Percentiles rank a stretch among this genome's conserved stretches.
phyloP scores from a whole-genome alignment of 768 basidiomycete species.

The Suillus subluteus region DNA sequence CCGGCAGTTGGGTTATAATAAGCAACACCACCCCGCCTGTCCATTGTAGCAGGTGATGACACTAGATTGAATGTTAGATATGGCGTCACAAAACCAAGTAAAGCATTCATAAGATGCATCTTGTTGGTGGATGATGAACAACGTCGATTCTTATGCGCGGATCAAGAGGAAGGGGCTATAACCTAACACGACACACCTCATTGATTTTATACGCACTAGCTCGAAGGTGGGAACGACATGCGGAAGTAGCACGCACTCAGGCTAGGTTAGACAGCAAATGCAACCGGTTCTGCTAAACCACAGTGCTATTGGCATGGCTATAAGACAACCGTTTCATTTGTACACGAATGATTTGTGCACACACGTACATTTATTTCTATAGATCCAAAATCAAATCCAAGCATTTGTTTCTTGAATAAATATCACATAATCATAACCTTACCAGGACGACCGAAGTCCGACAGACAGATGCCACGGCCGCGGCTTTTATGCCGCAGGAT shows the following conservation, averaged over 20 bases:
- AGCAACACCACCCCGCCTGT: slow-evolving; percentile 17
- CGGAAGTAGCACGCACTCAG: not conserved
- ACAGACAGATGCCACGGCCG: not conserved
- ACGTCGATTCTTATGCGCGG: not conserved
- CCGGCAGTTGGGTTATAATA: slow-evolving; percentile 38
- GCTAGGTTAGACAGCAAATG: not conserved
- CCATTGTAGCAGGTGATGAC: not conserved
- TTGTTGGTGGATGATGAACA: not conserved
- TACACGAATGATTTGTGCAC: not conserved
- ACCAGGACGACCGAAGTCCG: not conserved
- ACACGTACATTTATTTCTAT: not conserved
- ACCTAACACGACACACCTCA: not conserved
- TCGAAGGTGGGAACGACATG: not conserved
- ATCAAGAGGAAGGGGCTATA: too few relatives aligned
- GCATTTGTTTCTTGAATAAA: not conserved
- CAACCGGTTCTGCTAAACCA: not conserved
- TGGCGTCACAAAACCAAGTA: not conserved
- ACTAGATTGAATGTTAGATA: not conserved
- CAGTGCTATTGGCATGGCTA: not conserved
- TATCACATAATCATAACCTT: not conserved
- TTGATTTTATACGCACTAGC: not conserved
- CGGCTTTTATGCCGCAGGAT: not conserved
- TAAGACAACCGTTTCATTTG: not conserved
- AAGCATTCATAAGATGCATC: not conserved
- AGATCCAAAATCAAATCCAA: not conserved